A percentile compares a stretch with the other conserved stretches of the same genome.
Conservation (phyloP, 1,284 basidiomycete genomes). For the Naganishia albida region DNA sequence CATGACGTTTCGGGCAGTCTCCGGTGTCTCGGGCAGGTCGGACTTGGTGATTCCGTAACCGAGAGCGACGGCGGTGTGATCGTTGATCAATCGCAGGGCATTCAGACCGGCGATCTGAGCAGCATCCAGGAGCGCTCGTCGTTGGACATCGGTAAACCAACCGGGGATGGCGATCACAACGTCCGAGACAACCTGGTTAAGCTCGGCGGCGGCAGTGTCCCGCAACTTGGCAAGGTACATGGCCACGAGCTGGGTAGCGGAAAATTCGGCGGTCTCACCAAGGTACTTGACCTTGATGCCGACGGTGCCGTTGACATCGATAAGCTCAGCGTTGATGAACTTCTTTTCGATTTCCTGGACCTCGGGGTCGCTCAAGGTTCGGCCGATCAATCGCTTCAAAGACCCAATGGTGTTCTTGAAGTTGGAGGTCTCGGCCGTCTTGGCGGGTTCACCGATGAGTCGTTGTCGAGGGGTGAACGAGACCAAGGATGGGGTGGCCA, state of each 20-base stretch:
- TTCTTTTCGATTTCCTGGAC: slow-evolving; percentile 76
- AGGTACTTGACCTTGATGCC: slow-evolving; percentile 84
- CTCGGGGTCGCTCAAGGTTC: slow-evolving; percentile 73
- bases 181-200: slow-evolving; percentile 81
- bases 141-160: slow-evolving; percentile 90
- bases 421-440: slow-evolving; percentile 96
- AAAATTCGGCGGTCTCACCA: slow-evolving; percentile 73
- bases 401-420: slow-evolving; percentile 93
- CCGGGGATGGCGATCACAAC: slow-evolving; percentile 91
- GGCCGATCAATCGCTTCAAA: slow-evolving; percentile 82
- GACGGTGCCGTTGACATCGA: slow-evolving; percentile 76
- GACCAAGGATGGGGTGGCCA: slow-evolving; percentile 89
- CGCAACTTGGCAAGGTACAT: slow-evolving; percentile 85
- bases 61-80: slow-evolving; percentile 87
- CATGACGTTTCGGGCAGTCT: slow-evolving; percentile 77
- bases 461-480: slow-evolving; percentile 88
- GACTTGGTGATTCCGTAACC: slow-evolving; percentile 96
- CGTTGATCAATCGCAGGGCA: slow-evolving; percentile 88
- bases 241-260: slow-evolving; percentile 80
- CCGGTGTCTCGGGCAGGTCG: slow-evolving; percentile 76
- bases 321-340: slow-evolving; percentile 78
- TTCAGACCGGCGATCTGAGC: slow-evolving; percentile 84
- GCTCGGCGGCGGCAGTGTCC: slow-evolving; percentile 77
- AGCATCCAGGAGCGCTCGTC: slow-evolving; percentile 82
- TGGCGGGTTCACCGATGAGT: slow-evolving; percentile 85